phyloP scores from a whole-genome alignment of 768 basidiomycete species.

The Coprinopsis cinerea region DNA sequence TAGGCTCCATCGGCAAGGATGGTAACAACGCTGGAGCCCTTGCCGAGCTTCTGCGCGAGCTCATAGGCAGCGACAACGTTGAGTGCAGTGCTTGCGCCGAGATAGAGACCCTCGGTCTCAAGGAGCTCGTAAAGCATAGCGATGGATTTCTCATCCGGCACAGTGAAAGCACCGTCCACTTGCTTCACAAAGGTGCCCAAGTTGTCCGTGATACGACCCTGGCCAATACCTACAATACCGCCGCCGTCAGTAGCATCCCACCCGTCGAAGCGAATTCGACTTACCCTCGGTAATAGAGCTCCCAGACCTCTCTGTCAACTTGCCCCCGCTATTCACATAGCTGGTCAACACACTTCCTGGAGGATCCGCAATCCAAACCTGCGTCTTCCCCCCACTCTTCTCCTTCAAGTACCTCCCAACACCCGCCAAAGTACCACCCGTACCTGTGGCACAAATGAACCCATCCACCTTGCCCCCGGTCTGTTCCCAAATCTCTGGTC shows the following conservation, averaged over 20 bases:
- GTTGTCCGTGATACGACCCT: slow-evolving; percentile 93
- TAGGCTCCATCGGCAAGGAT: slow-evolving; percentile 95
- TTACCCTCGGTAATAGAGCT: slow-evolving; percentile 89
- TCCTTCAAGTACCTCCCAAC: slow-evolving; percentile 81
- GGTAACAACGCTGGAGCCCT: slow-evolving; percentile 82
- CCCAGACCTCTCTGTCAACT: slow-evolving; percentile 70
- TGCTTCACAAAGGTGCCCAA: slow-evolving; percentile 74
- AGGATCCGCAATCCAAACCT: slow-evolving; percentile 95
- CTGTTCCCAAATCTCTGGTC: slow-evolving; percentile 96
- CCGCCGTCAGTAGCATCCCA: slow-evolving; percentile 1
- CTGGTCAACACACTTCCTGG: slow-evolving; percentile 90
- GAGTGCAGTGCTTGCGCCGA: slow-evolving; percentile 90
- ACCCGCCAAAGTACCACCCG: slow-evolving; percentile 93
- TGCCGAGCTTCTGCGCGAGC: slow-evolving; percentile 78
- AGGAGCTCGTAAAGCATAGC: slow-evolving; percentile 90
- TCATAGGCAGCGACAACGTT: slow-evolving; percentile 94
- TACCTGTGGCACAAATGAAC: slow-evolving; percentile 94
- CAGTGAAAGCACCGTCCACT: slow-evolving; percentile 76
- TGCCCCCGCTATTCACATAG: slow-evolving; percentile 76
- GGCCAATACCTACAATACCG: slow-evolving; percentile 73
- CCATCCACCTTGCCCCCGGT: slow-evolving; percentile 72
- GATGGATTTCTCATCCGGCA: slow-evolving; percentile 86
- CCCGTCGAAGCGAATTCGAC: slow-evolving; percentile 9
- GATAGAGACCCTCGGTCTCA: slow-evolving; percentile 88
- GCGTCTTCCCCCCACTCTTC: slow-evolving; percentile 67